Evolutionary conservation across 106 monocot species (phyloP), one percentile per base, ranked within the genome.

Genomic region (Dendrobium chrysotoxum): DNA sequence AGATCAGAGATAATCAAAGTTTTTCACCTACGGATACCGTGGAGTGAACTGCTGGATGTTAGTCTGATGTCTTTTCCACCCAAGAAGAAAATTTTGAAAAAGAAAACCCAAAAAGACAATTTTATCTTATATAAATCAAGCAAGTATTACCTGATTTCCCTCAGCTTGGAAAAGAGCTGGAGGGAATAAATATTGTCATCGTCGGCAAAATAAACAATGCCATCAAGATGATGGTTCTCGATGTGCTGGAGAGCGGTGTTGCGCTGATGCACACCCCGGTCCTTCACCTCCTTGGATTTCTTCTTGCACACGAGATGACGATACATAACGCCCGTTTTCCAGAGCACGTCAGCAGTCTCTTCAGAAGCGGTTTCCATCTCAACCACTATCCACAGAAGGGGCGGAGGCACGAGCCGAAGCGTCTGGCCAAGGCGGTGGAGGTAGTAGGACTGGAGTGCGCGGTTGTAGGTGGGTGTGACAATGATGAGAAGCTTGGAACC

Each of bases 321-420:
- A 85, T 89, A 87, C 90, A 91, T 88, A 28, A 94, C 88, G 0
- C 94, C 90, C 3, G 83, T 85, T 70, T 77, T 72, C 53, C 87
- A 75, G 40, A 97, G 89, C 44, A 91, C 40, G 21, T 89, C 86
- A 1, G 92, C 89, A 10, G 94, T 94, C 85, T 97, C 97, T 11
- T 42, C 39, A 5, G 90, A 85, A 5, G 86, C 88, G 17, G 75
- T 21, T 11, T 77, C 80, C 83, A 76, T 83, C 86, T 97, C 94
- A 12, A 92, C 91, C 25, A 97, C 96, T 55, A 97, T 79, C 96
- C 96, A 97, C 9, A 97, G 79, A 18, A 92, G 81, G 0, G 92
- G 94, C 11, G 85, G 85, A 16, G 64, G 81, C 5, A 94, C 89
- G 9, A 94, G 90, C 40, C 84, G 70, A 46, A 96, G 90, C 21